These are phyloP conservation scores for Candida xiaguanensis DNA, from an alignment of 805 yeast species.

Conservation along the genomic window DNA sequence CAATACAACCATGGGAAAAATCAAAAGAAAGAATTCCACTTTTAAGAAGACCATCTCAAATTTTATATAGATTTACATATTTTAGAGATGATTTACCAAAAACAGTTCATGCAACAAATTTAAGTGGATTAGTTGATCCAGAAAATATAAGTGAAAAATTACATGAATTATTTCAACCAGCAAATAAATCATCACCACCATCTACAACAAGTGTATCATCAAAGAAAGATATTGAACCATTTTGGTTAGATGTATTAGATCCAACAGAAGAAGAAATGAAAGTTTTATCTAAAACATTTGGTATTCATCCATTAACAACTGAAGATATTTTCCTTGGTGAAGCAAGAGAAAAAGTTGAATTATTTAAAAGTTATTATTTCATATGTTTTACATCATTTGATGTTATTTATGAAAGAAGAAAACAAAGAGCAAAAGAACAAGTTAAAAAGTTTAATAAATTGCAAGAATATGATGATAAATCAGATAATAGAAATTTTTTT, in stretches of 20 bases:
- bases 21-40: slow-evolving; percentile 22
- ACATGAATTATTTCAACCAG: slow-evolving; percentile 25
- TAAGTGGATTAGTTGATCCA: slow-evolving; percentile 57
- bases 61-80: slow-evolving; percentile 72
- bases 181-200: slow-evolving; percentile 7
- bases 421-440: slow-evolving; percentile 45
- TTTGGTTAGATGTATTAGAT: slow-evolving; percentile 86
- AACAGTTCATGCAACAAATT: slow-evolving; percentile 87
- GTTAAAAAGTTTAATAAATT: slow-evolving; percentile 36
- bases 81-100: slow-evolving; percentile 85
- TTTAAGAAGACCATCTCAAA: slow-evolving; percentile 10
- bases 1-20: slow-evolving; percentile 70
- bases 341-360: slow-evolving; percentile 90
- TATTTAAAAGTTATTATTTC: slow-evolving; percentile 85
- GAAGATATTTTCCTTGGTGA: slow-evolving; percentile 94
- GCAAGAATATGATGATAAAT: slow-evolving; percentile 31
- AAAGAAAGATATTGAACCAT: slow-evolving; percentile 20
- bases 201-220: slow-evolving; percentile 9
- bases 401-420: slow-evolving; percentile 69
- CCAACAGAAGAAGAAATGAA: slow-evolving; percentile 98
- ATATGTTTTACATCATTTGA: slow-evolving; percentile 70
- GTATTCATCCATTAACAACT: slow-evolving; percentile 93
- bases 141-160: slow-evolving; percentile 11
- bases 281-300: slow-evolving; percentile 82
- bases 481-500: slow-evolving; percentile 18